A percentile compares a stretch with the other conserved stretches of the same genome.
These are phyloP conservation scores for Magnolia sinica DNA, from an alignment of 164 flowering plant genomes.

Conservation along the genomic window DNA sequence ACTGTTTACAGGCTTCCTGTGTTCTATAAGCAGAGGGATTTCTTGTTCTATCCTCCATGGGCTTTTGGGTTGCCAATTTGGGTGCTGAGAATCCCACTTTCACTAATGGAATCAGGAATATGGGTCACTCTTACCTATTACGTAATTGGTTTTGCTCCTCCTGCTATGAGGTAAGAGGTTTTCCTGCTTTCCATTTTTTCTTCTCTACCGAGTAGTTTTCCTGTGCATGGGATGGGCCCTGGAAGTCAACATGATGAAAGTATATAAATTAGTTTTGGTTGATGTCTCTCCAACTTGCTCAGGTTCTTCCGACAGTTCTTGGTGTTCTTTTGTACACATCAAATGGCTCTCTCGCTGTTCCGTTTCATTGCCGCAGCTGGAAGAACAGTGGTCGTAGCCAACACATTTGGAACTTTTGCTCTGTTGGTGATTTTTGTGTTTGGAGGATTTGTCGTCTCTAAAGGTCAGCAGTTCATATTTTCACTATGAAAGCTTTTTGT, in stretches of 20 bases:
- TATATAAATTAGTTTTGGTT: constrained; percentile 2
- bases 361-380: constrained; percentile 58
- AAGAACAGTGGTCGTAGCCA: constrained; percentile 44
- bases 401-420: constrained; percentile 44
- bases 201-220: background rate
- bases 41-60: constrained; percentile 61
- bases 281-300: constrained; percentile 7
- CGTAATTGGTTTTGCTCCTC: constrained; percentile 54
- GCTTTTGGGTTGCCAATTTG: constrained; percentile 61
- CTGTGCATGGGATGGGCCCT: background rate
- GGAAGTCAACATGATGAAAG: background rate
- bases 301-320: constrained; percentile 52
- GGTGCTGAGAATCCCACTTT: constrained; percentile 52
- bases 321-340: constrained; percentile 42
- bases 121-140: constrained; percentile 55
- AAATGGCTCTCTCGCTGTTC: constrained; percentile 53
- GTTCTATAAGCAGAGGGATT: constrained; percentile 61
- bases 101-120: constrained; percentile 50
- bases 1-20: constrained; percentile 57
- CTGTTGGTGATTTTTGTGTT: constrained; percentile 50
- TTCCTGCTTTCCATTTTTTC: background rate
- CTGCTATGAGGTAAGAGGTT: constrained; percentile 34
- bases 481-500: background rate
- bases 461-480: constrained; percentile 32
- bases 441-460: constrained; percentile 60